Conservation (phyloP, 2,329 filamentous ascomycete species). For the Phaeosphaeriaceae sp. region DNA sequence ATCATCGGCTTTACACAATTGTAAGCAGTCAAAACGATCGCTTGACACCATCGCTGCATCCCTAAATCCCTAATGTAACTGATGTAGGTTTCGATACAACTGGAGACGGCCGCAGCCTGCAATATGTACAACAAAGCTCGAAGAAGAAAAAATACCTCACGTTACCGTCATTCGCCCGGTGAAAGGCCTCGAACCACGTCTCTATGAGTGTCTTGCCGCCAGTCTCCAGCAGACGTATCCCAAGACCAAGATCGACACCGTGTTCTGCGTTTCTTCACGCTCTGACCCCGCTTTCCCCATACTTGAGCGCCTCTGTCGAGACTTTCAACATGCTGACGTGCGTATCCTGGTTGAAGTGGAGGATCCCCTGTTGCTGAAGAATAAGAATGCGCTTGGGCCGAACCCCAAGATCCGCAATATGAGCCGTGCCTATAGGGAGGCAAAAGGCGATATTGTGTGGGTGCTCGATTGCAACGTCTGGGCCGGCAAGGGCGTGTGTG, state of each 20-base stretch:
- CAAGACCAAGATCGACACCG: conserved; percentile 73
- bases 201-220: conserved; percentile 91
- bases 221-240: conserved; percentile 87
- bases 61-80: conserved; percentile 10
- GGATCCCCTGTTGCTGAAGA: conserved; percentile 70
- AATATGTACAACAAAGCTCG: conserved; percentile 45
- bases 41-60: conserved; percentile 2
- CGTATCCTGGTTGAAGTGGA: conserved; percentile 81
- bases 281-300: conserved; percentile 79
- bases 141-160: conserved; percentile 67
- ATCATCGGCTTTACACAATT: conserved; percentile 65
- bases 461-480: conserved; percentile 97
- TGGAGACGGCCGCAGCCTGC: conserved; percentile 54
- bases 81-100: conserved; percentile 61
- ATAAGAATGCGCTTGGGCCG: conserved; percentile 71
- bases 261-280: conserved; percentile 79
- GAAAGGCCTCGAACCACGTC: conserved; percentile 86
- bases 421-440: conserved; percentile 89
- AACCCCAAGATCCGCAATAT: conserved; percentile 99
- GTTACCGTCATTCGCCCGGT: conserved; percentile 92
- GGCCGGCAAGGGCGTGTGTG: conserved; percentile 78
- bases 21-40: conserved; percentile 48
- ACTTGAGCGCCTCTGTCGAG: conserved; percentile 71
- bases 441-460: conserved; percentile 86
- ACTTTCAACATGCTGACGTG: conserved; percentile 76